phyloP scores from a whole-genome alignment of 345 rosid genomes.

The Eucalyptus pumila region DNA sequence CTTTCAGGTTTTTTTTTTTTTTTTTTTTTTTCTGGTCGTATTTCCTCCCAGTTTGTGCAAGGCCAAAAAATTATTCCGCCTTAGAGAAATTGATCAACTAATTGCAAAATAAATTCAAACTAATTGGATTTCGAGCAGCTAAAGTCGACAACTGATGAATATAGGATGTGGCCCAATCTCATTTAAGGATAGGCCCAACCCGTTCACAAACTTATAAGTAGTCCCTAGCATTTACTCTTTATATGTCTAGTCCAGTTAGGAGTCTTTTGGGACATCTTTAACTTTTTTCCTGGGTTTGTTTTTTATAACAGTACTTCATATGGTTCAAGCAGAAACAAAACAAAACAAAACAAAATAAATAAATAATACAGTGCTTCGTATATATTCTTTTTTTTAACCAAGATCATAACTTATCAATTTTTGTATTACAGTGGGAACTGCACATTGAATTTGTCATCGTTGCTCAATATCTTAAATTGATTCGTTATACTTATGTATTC shows the following conservation, averaged over 20 bases:
- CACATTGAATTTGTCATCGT: background rate
- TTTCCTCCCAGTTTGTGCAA: background rate
- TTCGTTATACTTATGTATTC: background rate
- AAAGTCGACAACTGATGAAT: background rate
- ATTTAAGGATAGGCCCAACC: background rate
- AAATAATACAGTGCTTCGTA: background rate
- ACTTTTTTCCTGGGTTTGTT: background rate
- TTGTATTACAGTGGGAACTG: background rate
- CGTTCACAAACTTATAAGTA: background rate
- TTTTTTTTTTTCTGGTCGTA: background rate
- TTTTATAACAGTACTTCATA: background rate
- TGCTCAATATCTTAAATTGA: background rate
- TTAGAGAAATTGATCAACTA: background rate
- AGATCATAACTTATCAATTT: background rate
- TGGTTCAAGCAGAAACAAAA: background rate
- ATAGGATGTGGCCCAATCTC: background rate
- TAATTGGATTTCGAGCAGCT: background rate
- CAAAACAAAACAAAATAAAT: fast-evolving
- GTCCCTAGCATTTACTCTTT: too few relatives aligned
- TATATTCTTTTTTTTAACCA: background rate
- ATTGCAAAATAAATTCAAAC: background rate
- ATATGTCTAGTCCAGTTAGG: background rate
- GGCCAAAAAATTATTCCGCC: background rate
- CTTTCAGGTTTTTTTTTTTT: too few relatives aligned
- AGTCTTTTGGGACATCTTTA: background rate